A percentile compares a stretch with the other conserved stretches of the same genome.
Conservation (phyloP, 2,329 filamentous ascomycete genomes). For the Aspergillus fijiensis region DNA sequence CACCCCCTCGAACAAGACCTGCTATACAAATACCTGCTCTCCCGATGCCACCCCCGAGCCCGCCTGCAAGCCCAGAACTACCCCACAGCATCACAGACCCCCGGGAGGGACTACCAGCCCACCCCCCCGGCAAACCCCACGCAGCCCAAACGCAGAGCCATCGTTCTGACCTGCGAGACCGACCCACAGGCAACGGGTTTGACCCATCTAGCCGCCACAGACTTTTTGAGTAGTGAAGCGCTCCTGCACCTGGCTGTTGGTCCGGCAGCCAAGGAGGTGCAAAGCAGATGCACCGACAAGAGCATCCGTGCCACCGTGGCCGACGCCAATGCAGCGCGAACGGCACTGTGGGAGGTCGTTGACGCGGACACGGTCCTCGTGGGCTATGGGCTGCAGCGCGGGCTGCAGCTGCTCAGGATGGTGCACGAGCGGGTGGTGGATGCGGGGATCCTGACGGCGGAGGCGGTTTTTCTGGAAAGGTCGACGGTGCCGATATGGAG, state of each 20-base stretch:
- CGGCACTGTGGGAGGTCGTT: neutral
- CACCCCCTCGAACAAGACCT: neutral
- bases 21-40: neutral
- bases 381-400: neutral
- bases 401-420: neutral
- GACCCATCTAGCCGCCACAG: neutral
- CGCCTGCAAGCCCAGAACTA: neutral
- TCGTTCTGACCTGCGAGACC: neutral
- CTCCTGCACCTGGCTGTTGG: neutral
- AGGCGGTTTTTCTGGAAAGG: neutral
- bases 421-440: neutral
- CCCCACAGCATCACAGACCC: neutral
- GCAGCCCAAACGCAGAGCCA: neutral
- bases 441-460: neutral
- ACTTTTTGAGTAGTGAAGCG: neutral
- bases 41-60: neutral
- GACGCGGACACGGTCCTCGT: neutral
- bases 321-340: neutral
- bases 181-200: neutral
- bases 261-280: neutral
- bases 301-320: neutral
- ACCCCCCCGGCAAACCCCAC: neutral
- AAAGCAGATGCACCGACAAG: neutral
- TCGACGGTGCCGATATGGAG: neutral
- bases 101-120: neutral